Evolutionary conservation across 2,329 filamentous ascomycete genomes (phyloP).

Genomic region (Lachnellula cervina): DNA sequence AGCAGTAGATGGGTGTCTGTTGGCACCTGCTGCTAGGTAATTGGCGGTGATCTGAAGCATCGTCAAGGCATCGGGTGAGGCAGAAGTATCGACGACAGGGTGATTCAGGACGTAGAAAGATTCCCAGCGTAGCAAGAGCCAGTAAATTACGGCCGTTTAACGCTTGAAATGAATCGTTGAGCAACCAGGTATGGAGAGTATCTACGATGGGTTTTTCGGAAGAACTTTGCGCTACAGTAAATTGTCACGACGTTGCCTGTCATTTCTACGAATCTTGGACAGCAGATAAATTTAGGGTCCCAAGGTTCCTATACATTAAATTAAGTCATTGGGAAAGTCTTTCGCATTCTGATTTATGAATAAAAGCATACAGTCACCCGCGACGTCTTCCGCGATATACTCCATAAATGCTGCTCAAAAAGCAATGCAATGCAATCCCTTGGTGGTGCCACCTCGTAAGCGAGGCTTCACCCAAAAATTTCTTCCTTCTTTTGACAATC

Average conservation of each 20-base stretch:
- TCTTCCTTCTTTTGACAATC: neutral
- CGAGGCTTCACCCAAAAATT: neutral
- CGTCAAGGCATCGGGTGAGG: constrained; percentile 9
- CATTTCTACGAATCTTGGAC: neutral
- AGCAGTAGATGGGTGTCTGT: constrained; percentile 81
- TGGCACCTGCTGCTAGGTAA: constrained; percentile 65
- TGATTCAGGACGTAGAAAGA: too few species aligned
- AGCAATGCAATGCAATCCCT: constrained; percentile 1
- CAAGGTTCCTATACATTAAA: neutral
- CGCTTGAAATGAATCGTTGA: too few species aligned
- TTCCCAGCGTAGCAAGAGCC: too few species aligned
- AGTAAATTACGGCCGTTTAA: too few species aligned
- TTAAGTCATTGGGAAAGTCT: too few species aligned
- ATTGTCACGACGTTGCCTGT: neutral
- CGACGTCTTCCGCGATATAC: too few species aligned
- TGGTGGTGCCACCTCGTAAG: neutral
- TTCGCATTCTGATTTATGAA: too few species aligned
- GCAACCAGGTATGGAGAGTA: too few species aligned
- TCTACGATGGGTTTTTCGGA: neutral
- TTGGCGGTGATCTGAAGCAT: constrained; percentile 24
- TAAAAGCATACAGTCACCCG: too few species aligned
- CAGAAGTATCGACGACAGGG: neutral
- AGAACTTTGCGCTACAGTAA: constrained; percentile 6
- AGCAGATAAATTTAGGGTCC: neutral
- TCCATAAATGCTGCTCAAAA: neutral